Evolutionary conservation across 164 flowering plant genomes (phyloP).

Genomic region (Annona cherimola): DNA sequence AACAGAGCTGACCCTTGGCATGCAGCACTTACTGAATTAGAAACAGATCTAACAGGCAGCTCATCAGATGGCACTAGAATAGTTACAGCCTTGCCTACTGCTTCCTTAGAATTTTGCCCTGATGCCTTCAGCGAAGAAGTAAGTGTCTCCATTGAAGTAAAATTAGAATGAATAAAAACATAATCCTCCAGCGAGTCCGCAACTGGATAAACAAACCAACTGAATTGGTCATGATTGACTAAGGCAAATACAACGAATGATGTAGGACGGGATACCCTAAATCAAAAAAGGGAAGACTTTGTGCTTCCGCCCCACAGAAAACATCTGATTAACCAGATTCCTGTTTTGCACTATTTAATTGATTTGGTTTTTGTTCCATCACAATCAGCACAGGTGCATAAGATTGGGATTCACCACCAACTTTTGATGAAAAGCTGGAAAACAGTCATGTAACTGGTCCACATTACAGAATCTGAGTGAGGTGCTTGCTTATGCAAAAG

Average conservation of each 20-base stretch:
- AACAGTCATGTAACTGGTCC: no score
- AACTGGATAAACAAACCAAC: conserved; percentile 25
- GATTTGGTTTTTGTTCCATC: no score
- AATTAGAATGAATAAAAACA: conserved; percentile 44
- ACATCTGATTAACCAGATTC: no score
- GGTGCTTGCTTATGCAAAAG: no score
- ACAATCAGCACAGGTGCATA: no score
- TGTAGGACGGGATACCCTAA: no score
- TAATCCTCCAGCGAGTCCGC: conserved; percentile 54
- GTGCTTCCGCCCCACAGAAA: no score
- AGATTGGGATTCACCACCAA: no score
- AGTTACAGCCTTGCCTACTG: conserved; percentile 17
- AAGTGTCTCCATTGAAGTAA: conserved; percentile 31
- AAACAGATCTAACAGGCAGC: conserved; percentile 10
- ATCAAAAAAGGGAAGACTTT: no score
- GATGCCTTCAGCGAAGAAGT: conserved; percentile 38
- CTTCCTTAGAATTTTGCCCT: conserved; percentile 23
- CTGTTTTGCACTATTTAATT: no score
- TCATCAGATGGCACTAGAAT: conserved; percentile 16
- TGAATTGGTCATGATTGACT: background rate
- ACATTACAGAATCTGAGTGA: no score
- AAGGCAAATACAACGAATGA: background rate
- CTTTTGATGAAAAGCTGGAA: no score
- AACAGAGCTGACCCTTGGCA: conserved; percentile 14
- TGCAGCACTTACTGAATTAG: conserved; percentile 15